Percentiles rank a stretch among this genome's conserved stretches.
phyloP scores from a whole-genome alignment of 2,329 filamentous ascomycete species.

The Passalora sequoiae region DNA sequence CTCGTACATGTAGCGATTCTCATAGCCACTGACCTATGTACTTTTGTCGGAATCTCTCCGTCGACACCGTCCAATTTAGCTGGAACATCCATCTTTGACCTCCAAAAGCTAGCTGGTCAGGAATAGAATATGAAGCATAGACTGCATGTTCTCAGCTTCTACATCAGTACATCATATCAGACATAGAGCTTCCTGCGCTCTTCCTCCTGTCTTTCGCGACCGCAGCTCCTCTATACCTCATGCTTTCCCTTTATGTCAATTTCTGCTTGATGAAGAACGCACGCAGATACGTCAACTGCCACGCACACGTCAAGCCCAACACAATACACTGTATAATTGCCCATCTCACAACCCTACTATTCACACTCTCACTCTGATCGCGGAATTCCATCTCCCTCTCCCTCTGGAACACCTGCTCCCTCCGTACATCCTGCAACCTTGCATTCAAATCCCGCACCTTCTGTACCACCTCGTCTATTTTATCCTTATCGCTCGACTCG shows the following conservation, averaged over 20 bases:
- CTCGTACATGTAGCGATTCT: background rate
- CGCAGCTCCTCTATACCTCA: background rate
- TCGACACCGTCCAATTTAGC: background rate
- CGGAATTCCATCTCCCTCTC: constrained; percentile 97
- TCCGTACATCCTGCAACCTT: constrained; percentile 77
- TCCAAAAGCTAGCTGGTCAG: background rate
- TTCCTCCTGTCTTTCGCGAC: background rate
- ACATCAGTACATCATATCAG: constrained; percentile 6
- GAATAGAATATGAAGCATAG: background rate
- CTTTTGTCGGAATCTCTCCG: no score
- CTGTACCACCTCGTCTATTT: constrained; percentile 82
- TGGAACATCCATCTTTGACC: background rate
- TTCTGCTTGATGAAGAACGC: constrained; percentile 99
- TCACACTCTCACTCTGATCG: constrained; percentile 93
- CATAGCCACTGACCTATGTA: no score
- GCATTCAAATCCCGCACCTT: constrained; percentile 86
- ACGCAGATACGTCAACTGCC: constrained; percentile 92
- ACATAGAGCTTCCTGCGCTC: constrained; percentile 5
- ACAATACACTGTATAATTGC: constrained; percentile 83
- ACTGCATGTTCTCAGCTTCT: constrained; percentile 4
- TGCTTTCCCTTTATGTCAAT: constrained; percentile 61
- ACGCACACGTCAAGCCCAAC: constrained; percentile 82
- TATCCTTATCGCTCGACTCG: constrained; percentile 87
- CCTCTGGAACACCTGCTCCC: constrained; percentile 96
- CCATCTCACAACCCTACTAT: constrained; percentile 88